phyloP scores from a whole-genome alignment of 169 alveolate genomes.

The Blepharisma undulans region DNA sequence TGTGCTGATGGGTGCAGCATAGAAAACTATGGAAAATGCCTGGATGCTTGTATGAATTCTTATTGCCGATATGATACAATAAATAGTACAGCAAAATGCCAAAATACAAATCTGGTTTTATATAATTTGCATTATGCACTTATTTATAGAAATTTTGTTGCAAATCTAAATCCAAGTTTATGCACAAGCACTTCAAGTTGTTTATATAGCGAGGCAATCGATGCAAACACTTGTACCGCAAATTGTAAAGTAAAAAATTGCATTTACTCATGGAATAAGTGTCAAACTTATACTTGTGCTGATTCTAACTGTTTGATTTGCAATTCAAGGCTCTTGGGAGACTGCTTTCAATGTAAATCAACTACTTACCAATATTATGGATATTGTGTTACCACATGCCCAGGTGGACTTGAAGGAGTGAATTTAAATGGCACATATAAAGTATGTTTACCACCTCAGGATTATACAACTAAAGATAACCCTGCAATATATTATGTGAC shows the following conservation, averaged over 20 bases:
- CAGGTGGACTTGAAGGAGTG: not conserved
- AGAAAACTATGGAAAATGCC: not conserved
- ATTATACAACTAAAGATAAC: not conserved
- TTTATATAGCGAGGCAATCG: not conserved
- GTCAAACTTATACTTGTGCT: not conserved
- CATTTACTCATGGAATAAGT: not conserved
- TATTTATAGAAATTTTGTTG: too few relatives aligned
- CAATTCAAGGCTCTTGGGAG: not conserved
- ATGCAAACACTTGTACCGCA: not conserved
- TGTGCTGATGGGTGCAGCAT: not conserved
- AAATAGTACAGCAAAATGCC: not conserved
- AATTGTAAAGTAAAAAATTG: not conserved
- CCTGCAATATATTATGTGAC: not conserved
- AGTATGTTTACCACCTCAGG: not conserved
- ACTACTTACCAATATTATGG: not conserved
- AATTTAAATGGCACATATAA: not conserved
- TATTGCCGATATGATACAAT: not conserved
- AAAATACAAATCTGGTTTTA: not conserved
- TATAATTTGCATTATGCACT: not conserved
- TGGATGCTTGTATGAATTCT: not conserved
- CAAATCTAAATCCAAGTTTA: not conserved
- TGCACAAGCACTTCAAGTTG: not conserved
- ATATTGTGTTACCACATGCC: not conserved
- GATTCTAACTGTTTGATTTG: not conserved
- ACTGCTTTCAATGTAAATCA: not conserved